A percentile compares a stretch with the other conserved stretches of the same genome.
phyloP scores from a whole-genome alignment of 1,284 basidiomycete genomes.

The Ganoderma lucidum region DNA sequence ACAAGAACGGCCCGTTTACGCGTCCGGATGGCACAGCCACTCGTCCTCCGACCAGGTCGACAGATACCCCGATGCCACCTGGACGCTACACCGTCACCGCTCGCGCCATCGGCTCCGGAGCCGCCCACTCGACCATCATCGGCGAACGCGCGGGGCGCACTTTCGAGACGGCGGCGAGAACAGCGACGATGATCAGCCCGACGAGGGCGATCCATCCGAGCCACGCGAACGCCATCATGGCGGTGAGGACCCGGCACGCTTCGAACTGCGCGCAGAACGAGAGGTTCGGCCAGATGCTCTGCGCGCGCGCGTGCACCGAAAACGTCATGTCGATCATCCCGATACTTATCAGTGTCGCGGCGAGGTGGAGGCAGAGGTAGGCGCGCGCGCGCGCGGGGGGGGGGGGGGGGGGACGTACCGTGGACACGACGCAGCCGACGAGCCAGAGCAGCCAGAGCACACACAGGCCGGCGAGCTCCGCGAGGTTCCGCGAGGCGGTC shows the following conservation, averaged over 20 bases:
- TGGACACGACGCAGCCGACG: slow-evolving; percentile 65
- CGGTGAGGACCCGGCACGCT: slow-evolving; percentile 67
- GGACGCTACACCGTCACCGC: neutral
- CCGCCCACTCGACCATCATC: slow-evolving; percentile 33
- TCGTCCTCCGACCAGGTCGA: neutral
- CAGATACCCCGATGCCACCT: too few relatives aligned
- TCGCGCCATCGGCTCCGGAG: neutral
- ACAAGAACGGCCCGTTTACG: neutral
- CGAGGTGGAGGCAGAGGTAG: neutral
- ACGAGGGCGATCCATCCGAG: slow-evolving; percentile 66
- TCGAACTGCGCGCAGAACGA: slow-evolving; percentile 60
- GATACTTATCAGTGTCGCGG: too few relatives aligned
- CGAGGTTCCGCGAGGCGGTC: slow-evolving; percentile 38
- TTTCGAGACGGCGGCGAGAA: slow-evolving; percentile 37
- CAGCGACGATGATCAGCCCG: slow-evolving; percentile 54
- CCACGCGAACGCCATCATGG: slow-evolving; percentile 76
- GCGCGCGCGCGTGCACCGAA: neutral
- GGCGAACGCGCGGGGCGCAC: slow-evolving; percentile 23
- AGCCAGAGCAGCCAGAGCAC: slow-evolving; percentile 75
- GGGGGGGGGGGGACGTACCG: slow-evolving; percentile 62
- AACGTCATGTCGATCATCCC: too few relatives aligned
- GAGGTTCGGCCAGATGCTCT: slow-evolving; percentile 63
- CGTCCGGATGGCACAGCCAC: neutral
- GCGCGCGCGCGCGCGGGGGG: too few relatives aligned
- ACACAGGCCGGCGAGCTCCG: slow-evolving; percentile 63